Percentiles rank a stretch among this genome's conserved stretches.
Evolutionary conservation across 2,329 filamentous ascomycete genomes (phyloP).

Genomic region (Diplodia intermedia): DNA sequence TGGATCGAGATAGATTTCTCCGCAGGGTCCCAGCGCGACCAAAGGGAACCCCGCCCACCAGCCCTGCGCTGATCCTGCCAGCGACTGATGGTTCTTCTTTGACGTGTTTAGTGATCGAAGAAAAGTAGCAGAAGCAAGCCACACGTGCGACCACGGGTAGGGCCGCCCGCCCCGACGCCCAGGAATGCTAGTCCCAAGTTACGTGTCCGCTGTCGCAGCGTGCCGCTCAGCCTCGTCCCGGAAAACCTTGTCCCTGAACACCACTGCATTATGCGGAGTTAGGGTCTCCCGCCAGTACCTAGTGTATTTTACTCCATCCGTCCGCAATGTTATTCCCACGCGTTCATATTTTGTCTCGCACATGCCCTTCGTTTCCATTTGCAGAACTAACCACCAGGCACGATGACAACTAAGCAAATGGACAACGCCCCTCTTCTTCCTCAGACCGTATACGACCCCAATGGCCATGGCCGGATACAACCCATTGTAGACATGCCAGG

Average conservation of each 20-base stretch:
- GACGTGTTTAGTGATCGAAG: not conserved
- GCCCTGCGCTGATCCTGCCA: not conserved
- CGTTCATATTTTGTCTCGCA: conserved; percentile 13
- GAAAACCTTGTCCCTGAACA: conserved; percentile 18
- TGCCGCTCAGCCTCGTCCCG: conserved; percentile 19
- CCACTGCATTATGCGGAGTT: conserved; percentile 9
- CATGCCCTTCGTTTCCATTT: conserved; percentile 3
- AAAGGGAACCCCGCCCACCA: not conserved
- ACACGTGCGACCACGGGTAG: conserved; percentile 1
- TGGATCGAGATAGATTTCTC: conserved; percentile 3
- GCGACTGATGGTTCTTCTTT: conserved; percentile 1
- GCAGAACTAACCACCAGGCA: conserved; percentile 6
- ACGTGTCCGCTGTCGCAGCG: conserved; percentile 19
- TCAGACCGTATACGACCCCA: conserved; percentile 11
- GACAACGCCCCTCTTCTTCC: not conserved
- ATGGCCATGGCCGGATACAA: not conserved
- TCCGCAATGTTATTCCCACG: not conserved
- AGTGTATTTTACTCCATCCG: conserved; percentile 15
- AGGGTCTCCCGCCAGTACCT: not conserved
- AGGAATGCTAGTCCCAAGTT: conserved; percentile 9
- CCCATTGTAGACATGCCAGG: conserved; percentile 18
- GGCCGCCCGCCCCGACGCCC: conserved; percentile 5
- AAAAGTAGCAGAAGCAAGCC: conserved; percentile 7
- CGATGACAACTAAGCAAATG: conserved; percentile 14
- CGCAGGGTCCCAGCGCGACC: not conserved